Evolutionary conservation across 306 rosid species (phyloP), one percentile per base, ranked within the genome.

Genomic region (Trifolium fragiferum): DNA sequence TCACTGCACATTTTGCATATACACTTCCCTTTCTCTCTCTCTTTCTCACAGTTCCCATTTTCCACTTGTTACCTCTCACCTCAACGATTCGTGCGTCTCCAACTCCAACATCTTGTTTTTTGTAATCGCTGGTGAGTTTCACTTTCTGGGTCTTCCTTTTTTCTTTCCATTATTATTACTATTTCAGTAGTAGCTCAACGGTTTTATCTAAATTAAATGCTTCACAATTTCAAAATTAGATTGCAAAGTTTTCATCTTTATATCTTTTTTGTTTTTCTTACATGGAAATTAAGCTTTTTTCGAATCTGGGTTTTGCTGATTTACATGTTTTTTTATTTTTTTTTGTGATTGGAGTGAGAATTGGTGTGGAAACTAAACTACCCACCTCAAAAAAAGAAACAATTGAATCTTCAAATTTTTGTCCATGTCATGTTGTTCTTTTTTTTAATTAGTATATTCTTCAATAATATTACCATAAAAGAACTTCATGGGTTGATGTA

Each of bases 1-100:
- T 54, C 81, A 66, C 84, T 72, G 86, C 90, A 78, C 61, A 81
- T 84, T 79, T 76, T 12, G 81, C 86, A 80, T 74, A 71, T 35
- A 68, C 41, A 21, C 51, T 80, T 49, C 67, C 6, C 23, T 67
- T 66, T 80, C 50, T 15, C 21, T 37, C 38, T 70, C 33, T 78
- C 63, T 54, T 74, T 58, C 37, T 53, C 74, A 33, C 79, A 13
- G 38, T 76, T 81, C 67, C 68, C 72, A 25, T 71, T 70, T 82
- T 35, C 71, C 81, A 68, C 80, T 76, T 69, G 18, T 60, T 47
- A 37, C 8, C 71, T 70, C 73, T 76, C 77, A 64, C 57, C 82
- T 73, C 12, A 78, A 74, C 23, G 54, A 75, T 59, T 78, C 68
- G 0, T 46, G 55, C 9, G 2, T 41, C 50, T 11, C 23, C 59